These are phyloP conservation scores for Sugiyamaella lignohabitans DNA, from an alignment of 805 yeast genomes.

Conservation along the genomic window DNA sequence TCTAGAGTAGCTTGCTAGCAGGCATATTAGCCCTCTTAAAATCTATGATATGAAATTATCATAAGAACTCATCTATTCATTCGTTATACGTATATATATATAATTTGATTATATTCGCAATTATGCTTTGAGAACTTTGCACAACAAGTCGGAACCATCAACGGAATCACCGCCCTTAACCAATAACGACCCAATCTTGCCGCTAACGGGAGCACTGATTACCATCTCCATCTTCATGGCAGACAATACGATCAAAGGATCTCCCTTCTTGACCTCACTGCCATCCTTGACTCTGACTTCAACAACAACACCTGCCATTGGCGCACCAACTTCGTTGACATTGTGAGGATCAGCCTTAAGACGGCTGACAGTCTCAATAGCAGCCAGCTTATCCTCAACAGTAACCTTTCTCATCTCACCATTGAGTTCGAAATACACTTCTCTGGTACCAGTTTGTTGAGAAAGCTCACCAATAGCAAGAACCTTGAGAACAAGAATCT, in stretches of 20 bases:
- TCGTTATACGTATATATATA: background rate
- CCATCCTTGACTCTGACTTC: constrained; percentile 90
- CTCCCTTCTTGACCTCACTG: constrained; percentile 89
- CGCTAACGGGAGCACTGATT: constrained; percentile 83
- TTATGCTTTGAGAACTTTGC: constrained; percentile 42
- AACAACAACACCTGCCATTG: constrained; percentile 98
- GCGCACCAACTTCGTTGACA: constrained; percentile 93
- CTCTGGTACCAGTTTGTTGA: constrained; percentile 81
- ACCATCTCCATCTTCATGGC: constrained; percentile 99
- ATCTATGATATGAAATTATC: no score
- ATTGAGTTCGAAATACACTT: constrained; percentile 94
- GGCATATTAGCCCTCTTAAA: no score
- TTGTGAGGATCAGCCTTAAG: constrained; percentile 86
- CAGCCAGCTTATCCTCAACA: constrained; percentile 79
- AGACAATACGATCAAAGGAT: constrained; percentile 84
- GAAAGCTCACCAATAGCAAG: constrained; percentile 90
- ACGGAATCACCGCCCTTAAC: constrained; percentile 92
- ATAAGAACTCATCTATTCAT: background rate
- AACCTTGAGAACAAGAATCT: constrained; percentile 80
- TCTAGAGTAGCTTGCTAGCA: no score
- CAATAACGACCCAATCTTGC: constrained; percentile 68
- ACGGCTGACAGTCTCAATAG: constrained; percentile 77
- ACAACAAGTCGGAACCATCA: constrained; percentile 86
- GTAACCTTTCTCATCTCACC: constrained; percentile 97
- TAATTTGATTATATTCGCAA: background rate